Conservation (phyloP, 2,329 filamentous ascomycete species). For the Fusarium mundagurra region DNA sequence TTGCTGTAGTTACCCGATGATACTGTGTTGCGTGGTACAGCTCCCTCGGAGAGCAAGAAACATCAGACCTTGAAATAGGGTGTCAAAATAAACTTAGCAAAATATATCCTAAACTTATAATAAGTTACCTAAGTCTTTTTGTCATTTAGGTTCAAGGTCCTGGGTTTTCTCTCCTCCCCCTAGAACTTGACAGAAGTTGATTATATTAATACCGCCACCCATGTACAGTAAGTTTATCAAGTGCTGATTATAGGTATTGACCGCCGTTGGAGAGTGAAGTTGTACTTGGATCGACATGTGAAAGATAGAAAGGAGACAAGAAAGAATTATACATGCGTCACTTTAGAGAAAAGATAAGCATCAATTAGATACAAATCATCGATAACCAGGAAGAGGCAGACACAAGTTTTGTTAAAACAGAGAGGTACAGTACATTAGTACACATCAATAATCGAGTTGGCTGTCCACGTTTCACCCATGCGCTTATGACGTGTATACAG, state of each 20-base stretch:
- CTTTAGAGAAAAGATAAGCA: not conserved
- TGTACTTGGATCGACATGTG: slow-evolving; percentile 1
- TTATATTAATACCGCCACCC: not conserved
- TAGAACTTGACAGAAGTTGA: not conserved
- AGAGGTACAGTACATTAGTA: no score
- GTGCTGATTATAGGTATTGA: slow-evolving; percentile 6
- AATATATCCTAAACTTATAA: not conserved
- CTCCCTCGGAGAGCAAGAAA: not conserved
- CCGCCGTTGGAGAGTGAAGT: slow-evolving; percentile 4
- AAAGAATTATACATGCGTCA: not conserved
- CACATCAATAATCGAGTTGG: not conserved
- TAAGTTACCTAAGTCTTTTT: not conserved
- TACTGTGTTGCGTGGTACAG: slow-evolving; percentile 4
- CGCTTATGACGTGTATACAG: slow-evolving; percentile 18
- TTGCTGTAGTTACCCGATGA: not conserved
- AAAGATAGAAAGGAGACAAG: not conserved
- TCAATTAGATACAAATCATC: not conserved
- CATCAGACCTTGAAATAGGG: not conserved
- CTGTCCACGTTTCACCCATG: not conserved
- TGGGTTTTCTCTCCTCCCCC: not conserved
- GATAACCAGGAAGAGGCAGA: not conserved
- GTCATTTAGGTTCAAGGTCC: not conserved
- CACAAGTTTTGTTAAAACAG: not conserved
- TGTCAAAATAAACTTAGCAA: not conserved
- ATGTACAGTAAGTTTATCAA: slow-evolving; percentile 8